Conservation (phyloP, 2,329 filamentous ascomycete genomes). For the Teratosphaeria pseudoeucalypti region DNA sequence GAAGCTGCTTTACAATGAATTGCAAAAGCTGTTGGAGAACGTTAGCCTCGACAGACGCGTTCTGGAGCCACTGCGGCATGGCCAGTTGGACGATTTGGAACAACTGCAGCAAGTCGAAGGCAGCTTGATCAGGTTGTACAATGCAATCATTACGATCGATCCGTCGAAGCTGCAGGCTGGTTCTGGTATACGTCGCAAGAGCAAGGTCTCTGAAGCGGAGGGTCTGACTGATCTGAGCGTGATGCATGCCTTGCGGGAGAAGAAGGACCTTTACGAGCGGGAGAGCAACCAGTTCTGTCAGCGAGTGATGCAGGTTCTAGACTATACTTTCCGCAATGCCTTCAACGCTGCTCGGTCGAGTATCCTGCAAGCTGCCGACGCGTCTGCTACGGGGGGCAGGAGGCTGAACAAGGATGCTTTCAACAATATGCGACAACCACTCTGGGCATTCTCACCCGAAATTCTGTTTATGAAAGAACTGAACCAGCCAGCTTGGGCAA, state of each 20-base stretch:
- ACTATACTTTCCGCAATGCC: slow-evolving; percentile 65
- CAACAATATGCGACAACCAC: slow-evolving; percentile 56
- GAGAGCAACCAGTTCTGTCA: slow-evolving; percentile 69
- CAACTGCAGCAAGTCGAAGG: slow-evolving; percentile 70
- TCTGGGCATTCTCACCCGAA: slow-evolving; percentile 83
- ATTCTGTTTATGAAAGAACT: slow-evolving; percentile 83
- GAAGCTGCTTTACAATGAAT: slow-evolving; percentile 80
- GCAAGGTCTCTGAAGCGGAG: neutral
- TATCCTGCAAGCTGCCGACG: slow-evolving; percentile 19
- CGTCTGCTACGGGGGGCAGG: slow-evolving; percentile 29
- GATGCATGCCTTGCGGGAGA: slow-evolving; percentile 90
- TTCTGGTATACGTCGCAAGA: neutral
- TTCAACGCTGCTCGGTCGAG: slow-evolving; percentile 44
- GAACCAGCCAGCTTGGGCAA: slow-evolving; percentile 71
- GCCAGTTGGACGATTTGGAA: slow-evolving; percentile 59
- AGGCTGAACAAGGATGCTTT: slow-evolving; percentile 59
- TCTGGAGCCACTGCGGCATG: slow-evolving; percentile 61
- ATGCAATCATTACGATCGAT: slow-evolving; percentile 88
- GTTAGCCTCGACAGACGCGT: slow-evolving; percentile 75
- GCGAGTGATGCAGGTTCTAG: slow-evolving; percentile 72
- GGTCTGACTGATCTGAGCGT: slow-evolving; percentile 56
- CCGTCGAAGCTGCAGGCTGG: slow-evolving; percentile 48
- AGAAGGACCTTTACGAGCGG: slow-evolving; percentile 76
- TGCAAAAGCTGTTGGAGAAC: slow-evolving; percentile 79
- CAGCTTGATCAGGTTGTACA: slow-evolving; percentile 72